Evolutionary conservation across 176 grass and related monocot species (phyloP).

Genomic region (Cocos nucifera): DNA sequence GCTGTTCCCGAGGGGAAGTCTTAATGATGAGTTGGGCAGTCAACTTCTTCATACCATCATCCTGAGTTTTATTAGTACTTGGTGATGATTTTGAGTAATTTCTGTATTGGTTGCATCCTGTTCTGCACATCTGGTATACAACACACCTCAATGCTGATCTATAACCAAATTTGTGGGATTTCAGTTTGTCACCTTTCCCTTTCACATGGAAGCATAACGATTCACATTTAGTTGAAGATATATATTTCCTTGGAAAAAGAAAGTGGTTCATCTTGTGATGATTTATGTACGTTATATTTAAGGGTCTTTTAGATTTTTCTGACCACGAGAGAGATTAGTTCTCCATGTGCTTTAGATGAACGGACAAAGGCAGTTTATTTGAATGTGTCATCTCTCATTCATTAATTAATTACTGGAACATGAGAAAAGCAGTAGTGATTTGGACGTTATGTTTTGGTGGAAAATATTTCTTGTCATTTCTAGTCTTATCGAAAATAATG

Average conservation of each 20-base stretch:
- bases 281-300: no score
- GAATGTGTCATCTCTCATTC: no score
- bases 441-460: no score
- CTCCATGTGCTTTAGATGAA: no score
- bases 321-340: no score
- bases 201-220: slow-evolving; percentile 25
- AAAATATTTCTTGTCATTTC: no score
- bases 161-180: slow-evolving; percentile 28
- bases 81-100: slow-evolving; percentile 24
- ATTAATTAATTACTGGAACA: no score
- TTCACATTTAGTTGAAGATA: slow-evolving; percentile 18
- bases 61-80: slow-evolving; percentile 16
- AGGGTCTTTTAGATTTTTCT: no score
- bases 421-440: no score
- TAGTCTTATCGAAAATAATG: no score
- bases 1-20: background rate
- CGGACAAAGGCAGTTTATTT: no score
- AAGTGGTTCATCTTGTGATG: background rate
- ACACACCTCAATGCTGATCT: slow-evolving; percentile 22
- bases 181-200: slow-evolving; percentile 32
- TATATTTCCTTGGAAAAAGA: background rate
- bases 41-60: slow-evolving; percentile 22
- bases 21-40: slow-evolving; percentile 1
- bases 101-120: slow-evolving; percentile 33
- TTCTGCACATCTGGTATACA: slow-evolving; percentile 45